These are phyloP conservation scores for Candida anglica DNA, from an alignment of 805 yeast genomes.

Conservation along the genomic window DNA sequence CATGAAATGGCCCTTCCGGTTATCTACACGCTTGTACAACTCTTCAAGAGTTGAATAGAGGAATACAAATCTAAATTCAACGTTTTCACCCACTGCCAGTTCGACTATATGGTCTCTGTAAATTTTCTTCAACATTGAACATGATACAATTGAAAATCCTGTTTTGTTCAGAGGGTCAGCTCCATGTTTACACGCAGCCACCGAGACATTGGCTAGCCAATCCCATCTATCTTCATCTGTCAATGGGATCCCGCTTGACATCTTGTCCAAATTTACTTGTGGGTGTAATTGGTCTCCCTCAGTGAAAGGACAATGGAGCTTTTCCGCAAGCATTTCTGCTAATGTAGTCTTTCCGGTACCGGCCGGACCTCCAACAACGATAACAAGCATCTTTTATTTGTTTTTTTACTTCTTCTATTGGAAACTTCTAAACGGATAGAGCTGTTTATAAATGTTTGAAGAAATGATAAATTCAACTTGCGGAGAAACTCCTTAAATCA, in stretches of 20 bases:
- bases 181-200: conserved; percentile 36
- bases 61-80: conserved; percentile 59
- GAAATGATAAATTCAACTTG: too few relatives aligned
- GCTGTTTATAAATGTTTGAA: too few relatives aligned
- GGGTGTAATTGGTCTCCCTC: conserved; percentile 91
- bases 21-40: conserved; percentile 54
- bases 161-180: conserved; percentile 14
- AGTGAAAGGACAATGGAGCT: conserved; percentile 51
- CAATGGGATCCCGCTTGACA: conserved; percentile 77
- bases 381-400: conserved; percentile 20
- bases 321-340: conserved; percentile 47
- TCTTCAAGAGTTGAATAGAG: conserved; percentile 61
- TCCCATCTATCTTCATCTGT: conserved; percentile 90
- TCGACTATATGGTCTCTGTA: conserved; percentile 64
- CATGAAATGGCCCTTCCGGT: conserved; percentile 81
- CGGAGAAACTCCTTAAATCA: too few relatives aligned
- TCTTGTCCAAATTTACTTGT: conserved; percentile 65
- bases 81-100: conserved; percentile 18
- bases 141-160: conserved; percentile 56
- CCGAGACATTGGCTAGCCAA: conserved; percentile 64
- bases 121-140: conserved; percentile 75
- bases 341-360: conserved; percentile 93
- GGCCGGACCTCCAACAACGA: conserved; percentile 90
- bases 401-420: not conserved
- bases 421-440: not conserved